Base-by-base conservation (phyloP, 2,329 filamentous ascomycete genomes). In the Colletotrichum sp. region DNA sequence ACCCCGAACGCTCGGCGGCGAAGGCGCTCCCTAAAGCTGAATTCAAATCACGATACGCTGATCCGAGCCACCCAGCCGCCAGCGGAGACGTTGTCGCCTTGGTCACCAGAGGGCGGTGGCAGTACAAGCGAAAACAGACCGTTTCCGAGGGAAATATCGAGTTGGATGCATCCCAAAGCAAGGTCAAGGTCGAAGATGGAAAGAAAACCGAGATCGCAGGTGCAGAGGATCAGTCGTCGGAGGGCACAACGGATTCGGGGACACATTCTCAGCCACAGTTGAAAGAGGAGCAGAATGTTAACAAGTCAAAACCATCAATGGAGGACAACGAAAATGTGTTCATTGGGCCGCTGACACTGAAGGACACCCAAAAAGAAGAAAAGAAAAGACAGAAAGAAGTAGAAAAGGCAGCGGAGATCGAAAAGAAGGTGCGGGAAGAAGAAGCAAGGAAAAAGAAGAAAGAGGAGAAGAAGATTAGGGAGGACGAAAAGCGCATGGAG, bases 21-120 rank as follows among this genome's bases (percentile, higher is more conserved):
- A 77, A 74, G n/a, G 15, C 76, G n/a, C 58, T 73, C 5, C 79
- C 77, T 3, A 76, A 76, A 57, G 76, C 76, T 5, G 67, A 74
- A n/a, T 81, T 81, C 27, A 69, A 59, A 11, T 81, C 79, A 7
- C 65, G 78, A 8, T 81, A 80, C 38, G 77, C 79, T 8, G 78
- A 80, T 29, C 79, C 79, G 2, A 79, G 72, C 16, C 79, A 80
- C 54, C 77, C 78, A 8, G 79, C 76, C 4, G 73, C 75, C 29
- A 81, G 78, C 29, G 79, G 79, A 12, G 77, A 79, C 21, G 21
- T 75, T 4, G 71, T 80, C 7, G 77, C 79, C 3, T 69, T 81
- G 6, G n/a, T 79, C 4, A 80, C 79, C 6, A 79, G 75, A 8
- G 79, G 78, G 5, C 59, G 43, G 6, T 76, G 66, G 69, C 24